Conservation (phyloP, 78 protist genomes). For the Dictyostelium purpureum region DNA sequence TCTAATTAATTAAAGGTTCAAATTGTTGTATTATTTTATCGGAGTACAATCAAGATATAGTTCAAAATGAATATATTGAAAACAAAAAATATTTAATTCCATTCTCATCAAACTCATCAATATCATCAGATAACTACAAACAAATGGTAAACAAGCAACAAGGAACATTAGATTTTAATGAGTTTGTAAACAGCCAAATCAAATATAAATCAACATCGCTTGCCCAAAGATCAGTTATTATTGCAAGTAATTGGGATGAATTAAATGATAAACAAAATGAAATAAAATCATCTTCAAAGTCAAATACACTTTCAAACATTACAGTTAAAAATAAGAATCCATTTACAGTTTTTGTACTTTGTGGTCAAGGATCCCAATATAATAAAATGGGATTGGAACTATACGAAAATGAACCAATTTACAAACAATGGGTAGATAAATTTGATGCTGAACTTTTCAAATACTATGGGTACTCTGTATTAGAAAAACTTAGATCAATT, state of each 20-base stretch:
- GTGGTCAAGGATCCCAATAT: conserved; percentile 84
- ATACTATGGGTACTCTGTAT: conserved; percentile 13
- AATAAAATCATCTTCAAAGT: background rate
- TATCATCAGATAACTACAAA: background rate
- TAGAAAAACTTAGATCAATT: background rate
- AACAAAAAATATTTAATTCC: conserved; percentile 9
- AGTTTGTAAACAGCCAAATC: conserved; percentile 30
- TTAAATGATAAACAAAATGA: background rate
- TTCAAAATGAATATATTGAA: background rate
- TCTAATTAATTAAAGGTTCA: conserved; percentile 42
- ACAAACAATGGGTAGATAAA: background rate
- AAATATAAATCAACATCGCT: background rate
- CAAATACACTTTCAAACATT: background rate
- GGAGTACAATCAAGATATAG: background rate
- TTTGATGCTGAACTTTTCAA: background rate
- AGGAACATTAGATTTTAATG: background rate
- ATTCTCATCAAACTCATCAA: background rate
- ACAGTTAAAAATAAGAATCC: background rate
- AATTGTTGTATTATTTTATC: conserved; percentile 69
- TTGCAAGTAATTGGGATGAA: background rate
- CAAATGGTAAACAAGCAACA: background rate
- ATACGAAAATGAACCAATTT: conserved; percentile 26
- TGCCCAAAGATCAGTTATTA: background rate
- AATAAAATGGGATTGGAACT: conserved; percentile 48
- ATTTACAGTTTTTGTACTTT: conserved; percentile 15